Conservation (phyloP, 768 basidiomycete species). For the Boletus eberwhitei region DNA sequence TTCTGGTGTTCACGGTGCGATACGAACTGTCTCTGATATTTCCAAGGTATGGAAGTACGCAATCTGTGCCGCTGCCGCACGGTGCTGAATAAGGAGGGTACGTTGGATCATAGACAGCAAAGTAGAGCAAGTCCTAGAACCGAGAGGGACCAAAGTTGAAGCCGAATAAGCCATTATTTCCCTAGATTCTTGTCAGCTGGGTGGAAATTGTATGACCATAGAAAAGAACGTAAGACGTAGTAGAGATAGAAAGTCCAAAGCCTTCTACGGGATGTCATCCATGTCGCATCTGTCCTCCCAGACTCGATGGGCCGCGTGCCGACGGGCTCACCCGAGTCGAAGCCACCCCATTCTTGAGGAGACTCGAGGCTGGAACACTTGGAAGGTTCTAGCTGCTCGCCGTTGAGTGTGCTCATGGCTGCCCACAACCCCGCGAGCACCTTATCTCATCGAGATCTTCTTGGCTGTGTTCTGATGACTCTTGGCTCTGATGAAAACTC, state of each 20-base stretch:
- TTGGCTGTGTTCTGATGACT: background rate
- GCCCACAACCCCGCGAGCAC: background rate
- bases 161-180: slow-evolving; percentile 66
- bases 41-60: slow-evolving; percentile 67
- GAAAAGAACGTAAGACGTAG: slow-evolving; percentile 38
- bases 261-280: slow-evolving; percentile 45
- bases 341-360: background rate
- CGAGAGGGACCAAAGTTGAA: slow-evolving; percentile 74
- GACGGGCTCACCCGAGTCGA: background rate
- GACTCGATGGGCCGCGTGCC: background rate
- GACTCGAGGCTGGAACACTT: background rate
- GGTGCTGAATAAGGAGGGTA: slow-evolving; percentile 49
- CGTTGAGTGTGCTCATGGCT: slow-evolving; percentile 3
- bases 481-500: background rate
- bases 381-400: background rate
- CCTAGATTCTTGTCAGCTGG: slow-evolving; percentile 29
- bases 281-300: background rate
- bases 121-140: slow-evolving; percentile 69
- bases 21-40: slow-evolving; percentile 54
- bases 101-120: slow-evolving; percentile 71
- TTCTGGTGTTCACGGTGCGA: background rate
- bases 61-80: slow-evolving; percentile 48
- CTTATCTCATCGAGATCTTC: background rate
- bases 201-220: background rate
- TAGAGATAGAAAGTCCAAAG: slow-evolving; percentile 62